Percentiles rank a stretch among this genome's conserved stretches.
phyloP scores from a whole-genome alignment of 805 yeast species.

The Candida xiaguanensis region DNA sequence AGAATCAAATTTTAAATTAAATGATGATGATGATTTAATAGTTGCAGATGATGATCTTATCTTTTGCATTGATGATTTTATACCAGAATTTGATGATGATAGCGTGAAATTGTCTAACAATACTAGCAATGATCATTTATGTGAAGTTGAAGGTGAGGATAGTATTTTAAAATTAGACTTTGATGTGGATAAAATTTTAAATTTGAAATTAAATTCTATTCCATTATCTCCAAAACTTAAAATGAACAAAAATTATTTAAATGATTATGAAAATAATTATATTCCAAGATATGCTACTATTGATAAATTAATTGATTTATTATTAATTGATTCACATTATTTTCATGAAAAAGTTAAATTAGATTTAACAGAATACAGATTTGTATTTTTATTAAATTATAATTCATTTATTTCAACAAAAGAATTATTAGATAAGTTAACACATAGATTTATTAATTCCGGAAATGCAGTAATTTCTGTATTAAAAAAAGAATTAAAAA shows the following conservation, averaged over 20 bases:
- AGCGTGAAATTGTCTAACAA: background rate
- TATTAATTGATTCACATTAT: constrained; percentile 67
- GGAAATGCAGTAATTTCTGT: constrained; percentile 44
- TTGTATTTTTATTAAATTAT: constrained; percentile 40
- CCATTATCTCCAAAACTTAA: constrained; percentile 10
- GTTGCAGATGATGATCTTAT: constrained; percentile 29
- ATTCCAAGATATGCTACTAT: constrained; percentile 54
- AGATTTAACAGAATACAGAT: constrained; percentile 38
- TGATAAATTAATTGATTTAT: constrained; percentile 73
- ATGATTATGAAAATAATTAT: constrained; percentile 9
- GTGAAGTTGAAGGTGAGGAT: constrained; percentile 30
- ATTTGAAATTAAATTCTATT: constrained; percentile 34
- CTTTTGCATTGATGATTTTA: constrained; percentile 35
- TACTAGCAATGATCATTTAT: constrained; percentile 14
- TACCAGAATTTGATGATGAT: constrained; percentile 23
- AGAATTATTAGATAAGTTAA: constrained; percentile 36
- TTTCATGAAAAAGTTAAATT: constrained; percentile 38
- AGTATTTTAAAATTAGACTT: constrained; percentile 41
- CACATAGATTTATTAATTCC: constrained; percentile 38
- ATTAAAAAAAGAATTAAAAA: constrained; percentile 29
- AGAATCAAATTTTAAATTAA: constrained; percentile 14
- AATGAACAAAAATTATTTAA: constrained; percentile 5
- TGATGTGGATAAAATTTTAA: constrained; percentile 41
- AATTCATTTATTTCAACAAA: constrained; percentile 37
- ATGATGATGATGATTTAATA: constrained; percentile 22